Percentiles rank a stretch among this genome's conserved stretches.
These are phyloP conservation scores for Cercospora brassicicola DNA, from an alignment of 2,329 filamentous ascomycete species.

Conservation along the genomic window DNA sequence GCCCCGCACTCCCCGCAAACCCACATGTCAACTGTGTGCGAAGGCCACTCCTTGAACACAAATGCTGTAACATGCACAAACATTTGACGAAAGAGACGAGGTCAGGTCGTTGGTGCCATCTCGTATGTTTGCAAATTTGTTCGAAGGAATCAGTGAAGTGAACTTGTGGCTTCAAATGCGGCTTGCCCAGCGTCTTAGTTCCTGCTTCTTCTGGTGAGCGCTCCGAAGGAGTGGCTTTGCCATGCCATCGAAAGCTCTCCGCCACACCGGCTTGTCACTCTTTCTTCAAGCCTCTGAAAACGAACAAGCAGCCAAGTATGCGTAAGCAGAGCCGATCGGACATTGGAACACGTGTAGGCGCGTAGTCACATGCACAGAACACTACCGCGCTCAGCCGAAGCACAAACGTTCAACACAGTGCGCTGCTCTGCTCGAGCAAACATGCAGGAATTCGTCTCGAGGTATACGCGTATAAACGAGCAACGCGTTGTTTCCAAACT, in stretches of 20 bases:
- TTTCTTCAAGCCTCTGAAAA: neutral
- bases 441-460: neutral
- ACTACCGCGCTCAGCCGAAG: neutral
- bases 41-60: neutral
- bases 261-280: neutral
- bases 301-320: neutral
- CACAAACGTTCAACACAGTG: neutral
- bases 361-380: neutral
- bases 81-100: neutral
- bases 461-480: neutral
- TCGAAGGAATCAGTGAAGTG: neutral
- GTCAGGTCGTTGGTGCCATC: neutral
- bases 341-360: neutral
- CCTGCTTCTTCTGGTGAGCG: conserved; percentile 4
- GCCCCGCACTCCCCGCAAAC: neutral
- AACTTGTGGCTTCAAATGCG: neutral
- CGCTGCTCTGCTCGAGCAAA: neutral
- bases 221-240: neutral
- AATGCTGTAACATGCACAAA: neutral
- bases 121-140: neutral
- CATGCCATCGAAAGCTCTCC: neutral
- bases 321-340: neutral
- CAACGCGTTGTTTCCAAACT: neutral
- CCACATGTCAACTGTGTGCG: neutral
- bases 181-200: conserved; percentile 9